Evolutionary conservation across 306 rosid species (phyloP), one percentile per base, ranked within the genome.

Genomic region (Prunus salicina): DNA sequence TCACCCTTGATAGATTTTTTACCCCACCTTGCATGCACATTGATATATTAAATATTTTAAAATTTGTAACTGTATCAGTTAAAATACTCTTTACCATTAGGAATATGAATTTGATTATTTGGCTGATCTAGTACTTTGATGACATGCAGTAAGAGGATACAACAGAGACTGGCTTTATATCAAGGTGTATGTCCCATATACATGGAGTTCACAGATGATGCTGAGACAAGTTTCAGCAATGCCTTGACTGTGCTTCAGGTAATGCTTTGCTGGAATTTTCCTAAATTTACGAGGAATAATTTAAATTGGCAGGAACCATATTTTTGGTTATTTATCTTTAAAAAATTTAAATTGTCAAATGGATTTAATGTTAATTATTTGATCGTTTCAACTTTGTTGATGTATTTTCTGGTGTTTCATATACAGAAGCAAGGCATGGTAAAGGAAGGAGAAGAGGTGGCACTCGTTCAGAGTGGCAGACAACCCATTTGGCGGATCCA

Each of bases 401-500:
- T 69, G n/a, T 28, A 56, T 69, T 61, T 56, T 34, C 2, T 3
- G 60, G 79, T 18, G 61, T 79, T 72, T 57, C 16, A 25, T 68
- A 5, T 79, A 80, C 92, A 92, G 99, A 82, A 85, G 28, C 97
- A 92, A 84, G 99, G 99, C 73, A 86, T 95, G 97, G 93, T 95
- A 74, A 95, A 87, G 89, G 87, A 82, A 58, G 99, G 99, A 77
- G 99, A 95, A 84, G 99, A 95, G 82, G 93, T 95, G 19, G 99
- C 99, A 64, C 91, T 95, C 56, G 86, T 92, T 78, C 99, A 95
- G 80, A 95, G 99, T 82, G 99, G 99, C 22, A 88, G 96, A 71
- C 97, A 95, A 86, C 99, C 97, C 38, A 95, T 95, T 72, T 95
- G 99, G 99, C 92, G 99, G 90, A 85, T 88, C 87, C 97, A 93